Conservation (phyloP, 2,329 filamentous ascomycete species). For the Colletotrichum melonis region DNA sequence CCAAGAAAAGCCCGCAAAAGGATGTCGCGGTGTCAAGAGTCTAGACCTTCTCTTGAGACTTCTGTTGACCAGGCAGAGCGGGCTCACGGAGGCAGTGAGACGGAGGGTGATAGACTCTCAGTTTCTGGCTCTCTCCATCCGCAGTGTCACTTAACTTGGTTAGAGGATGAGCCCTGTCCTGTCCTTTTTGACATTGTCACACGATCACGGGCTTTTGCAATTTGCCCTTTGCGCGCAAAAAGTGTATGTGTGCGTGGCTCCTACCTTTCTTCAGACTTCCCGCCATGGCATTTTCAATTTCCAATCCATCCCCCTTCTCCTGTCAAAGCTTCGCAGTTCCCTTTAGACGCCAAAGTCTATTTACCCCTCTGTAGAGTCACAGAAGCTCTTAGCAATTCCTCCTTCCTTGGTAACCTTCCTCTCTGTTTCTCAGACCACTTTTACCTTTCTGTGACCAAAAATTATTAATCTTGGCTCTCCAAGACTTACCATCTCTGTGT, state of each 20-base stretch:
- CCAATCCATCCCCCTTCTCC: background rate
- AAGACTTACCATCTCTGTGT: background rate
- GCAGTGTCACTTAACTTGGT: background rate
- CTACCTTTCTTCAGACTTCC: background rate
- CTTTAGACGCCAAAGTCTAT: background rate
- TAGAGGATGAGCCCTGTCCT: background rate
- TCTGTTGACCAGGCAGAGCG: background rate
- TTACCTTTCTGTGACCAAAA: background rate
- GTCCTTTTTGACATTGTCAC: background rate
- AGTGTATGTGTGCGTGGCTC: background rate
- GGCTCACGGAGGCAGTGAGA: too few species aligned
- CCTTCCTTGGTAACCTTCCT: background rate
- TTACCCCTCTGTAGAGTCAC: background rate
- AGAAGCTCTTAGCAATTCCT: background rate
- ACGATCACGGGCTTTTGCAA: background rate
- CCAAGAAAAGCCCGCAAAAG: background rate
- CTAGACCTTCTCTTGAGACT: background rate
- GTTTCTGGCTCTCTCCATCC: background rate
- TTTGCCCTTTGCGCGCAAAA: background rate
- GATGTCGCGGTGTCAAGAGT: background rate
- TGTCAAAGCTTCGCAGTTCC: background rate
- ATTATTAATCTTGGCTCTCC: conserved; percentile 3
- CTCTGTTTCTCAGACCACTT: background rate
- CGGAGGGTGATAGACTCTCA: too few species aligned
- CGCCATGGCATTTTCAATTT: conserved; percentile 5